Base-by-base conservation (phyloP, 495 filamentous ascomycete genomes). In the Penicillium coprophilum region DNA sequence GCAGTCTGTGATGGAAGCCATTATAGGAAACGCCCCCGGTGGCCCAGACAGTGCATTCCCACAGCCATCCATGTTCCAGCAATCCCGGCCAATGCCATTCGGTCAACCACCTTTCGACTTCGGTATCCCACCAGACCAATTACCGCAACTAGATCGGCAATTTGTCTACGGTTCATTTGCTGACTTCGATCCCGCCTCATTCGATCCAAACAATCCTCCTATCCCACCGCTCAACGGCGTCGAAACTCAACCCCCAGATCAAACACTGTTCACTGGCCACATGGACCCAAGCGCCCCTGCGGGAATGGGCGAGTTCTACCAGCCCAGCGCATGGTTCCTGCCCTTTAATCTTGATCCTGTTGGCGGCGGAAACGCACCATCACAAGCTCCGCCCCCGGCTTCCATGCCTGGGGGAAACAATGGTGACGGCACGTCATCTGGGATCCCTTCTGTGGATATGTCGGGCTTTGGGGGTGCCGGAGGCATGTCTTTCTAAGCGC, bases 271-370 rank as follows among this genome's bases (percentile, higher is more conserved):
- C 55, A 64, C 70, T 1, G 67, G 68, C 21, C 71, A 77, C 17
- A 58, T 75, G 0, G 74, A 77, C 32, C 71, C 74, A 27, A 64
- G 69, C 39, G 72, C 73, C 0, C 74, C 75, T 0, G 69, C 75
- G 3, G 75, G 73, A 10, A 66, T 68, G 1, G 74, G 71, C 43
- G 75, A 78, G 45, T 76, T 66, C 61, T 74, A 75, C 59, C 77
- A 80, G 40, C 74, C 87, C 2, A 91, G 86, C 51, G 91, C 92
- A 21, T 97, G 92, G 92, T 96, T 96, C 71, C 85, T 96, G 76
- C 92, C 92, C 3, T 97, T 96, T 74, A 97, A 96, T 64, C 83
- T 93, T 73, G 88, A 91, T 58, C 90, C 89, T 5, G 52, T 75
- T 31, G 66, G 68, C 36, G 60, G 28, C 27, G 56, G 21, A 6